Evolutionary conservation across 805 yeast genomes (phyloP), one percentile per base, ranked within the genome.

Genomic region (Candida adriatica): DNA sequence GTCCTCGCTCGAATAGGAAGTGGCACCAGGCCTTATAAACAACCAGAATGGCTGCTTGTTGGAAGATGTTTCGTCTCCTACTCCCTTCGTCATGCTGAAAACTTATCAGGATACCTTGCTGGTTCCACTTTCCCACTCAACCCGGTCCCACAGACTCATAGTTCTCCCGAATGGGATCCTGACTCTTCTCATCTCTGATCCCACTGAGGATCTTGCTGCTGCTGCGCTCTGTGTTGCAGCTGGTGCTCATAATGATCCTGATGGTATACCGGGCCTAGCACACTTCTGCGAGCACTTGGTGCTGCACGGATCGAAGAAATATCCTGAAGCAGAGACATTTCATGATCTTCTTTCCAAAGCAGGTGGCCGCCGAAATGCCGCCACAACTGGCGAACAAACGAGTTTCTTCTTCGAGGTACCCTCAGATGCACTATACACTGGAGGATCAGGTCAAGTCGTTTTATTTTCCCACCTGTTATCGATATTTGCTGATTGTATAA

Each of bases 211-310:
- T 26, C 44, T 66, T 10, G 78, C 82, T 4, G 69, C 92, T 0
- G 79, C 83, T 13, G 75, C 94, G 1, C 46, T 90, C 6, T 72
- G 84, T 23, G 85, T 87, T 2, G 78, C 79, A 4, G 64, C 84
- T 1, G 98, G 98, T 7, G 77, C 95, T 2, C 78, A 76, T 47
- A 66, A 76, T 28, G 96, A 90, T 43, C 90, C 94, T 1, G 62
- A 59, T 6, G 67, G 66, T 5, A 44, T 80, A 2, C 75, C 75
- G 0, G 98, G 98, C 0, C 50, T 90, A 22, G 97, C 97, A 0
- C 98, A 90, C 59, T 68, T 85, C 36, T 80, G 94, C 46, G 96
- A 86, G 49, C 95, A 86, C 53, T 64, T 81, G 66, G 34, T 77
- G 3, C 57, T 73, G 20, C 62, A 66, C 34, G 82, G 79, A 3